Evolutionary conservation across 2,329 filamentous ascomycete genomes (phyloP), one percentile per base, ranked within the genome.

Genomic region (Pseudogymnoascus pannorum): DNA sequence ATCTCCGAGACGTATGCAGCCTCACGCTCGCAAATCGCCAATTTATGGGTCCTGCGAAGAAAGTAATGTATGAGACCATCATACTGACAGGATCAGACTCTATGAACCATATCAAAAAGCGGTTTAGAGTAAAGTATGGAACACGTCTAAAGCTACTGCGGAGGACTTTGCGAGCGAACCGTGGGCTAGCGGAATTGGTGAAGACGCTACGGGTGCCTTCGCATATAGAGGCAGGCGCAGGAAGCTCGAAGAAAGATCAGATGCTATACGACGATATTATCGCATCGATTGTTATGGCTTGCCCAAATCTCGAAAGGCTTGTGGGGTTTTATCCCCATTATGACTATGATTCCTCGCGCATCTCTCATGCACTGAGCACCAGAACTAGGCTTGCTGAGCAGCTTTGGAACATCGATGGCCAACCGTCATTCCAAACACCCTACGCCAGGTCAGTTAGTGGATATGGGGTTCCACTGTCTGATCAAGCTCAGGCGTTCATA

Each of bases 211-310:
- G 85, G 67, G 78, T 86, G 1, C 83, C 81, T 0, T 76, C 79
- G 5, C 65, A 77, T 9, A 75, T 76, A 0, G 72, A 74, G 26
- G 72, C 73, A 11, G 57, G 57, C 14, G 57, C 36, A 7, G 70
- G 75, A n/a, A 70, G 66, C 54, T 66, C 60, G 12, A 66, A 67
- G 57, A 67, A 68, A 31, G 71, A 73, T 20, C 67, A 74, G 9
- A 78, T 79, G 35, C 75, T 79, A 51, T 87, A 87, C 67, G 77
- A 84, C 63, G 78, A 85, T 65, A 70, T 83, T 2, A 76, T 86
- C 1, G 83, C 84, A 0, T 80, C 84, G 4, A 72, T 87, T 22
- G 76, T 87, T 62, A 85, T 86, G 83, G 80, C 82, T 0, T 87
- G 84, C 61, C 85, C 85, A 2, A 87, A 87, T 65, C 74, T 88